These are phyloP conservation scores for Botrytis medusae DNA, from an alignment of 2,329 filamentous ascomycete species.

Conservation along the genomic window DNA sequence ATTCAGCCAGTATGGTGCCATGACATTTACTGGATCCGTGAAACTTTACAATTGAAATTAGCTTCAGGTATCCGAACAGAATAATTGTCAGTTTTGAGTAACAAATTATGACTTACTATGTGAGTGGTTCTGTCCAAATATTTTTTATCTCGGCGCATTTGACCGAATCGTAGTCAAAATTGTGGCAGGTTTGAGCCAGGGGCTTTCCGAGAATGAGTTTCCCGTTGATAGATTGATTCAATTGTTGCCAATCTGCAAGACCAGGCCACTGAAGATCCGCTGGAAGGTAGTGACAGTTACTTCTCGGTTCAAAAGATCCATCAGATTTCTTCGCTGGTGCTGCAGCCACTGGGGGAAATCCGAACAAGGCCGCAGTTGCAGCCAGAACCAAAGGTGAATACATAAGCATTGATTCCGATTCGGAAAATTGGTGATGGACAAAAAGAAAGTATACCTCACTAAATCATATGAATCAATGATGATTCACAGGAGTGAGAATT, in stretches of 20 bases:
- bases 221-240: background rate
- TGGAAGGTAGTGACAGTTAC: background rate
- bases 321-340: background rate
- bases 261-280: background rate
- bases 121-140: background rate
- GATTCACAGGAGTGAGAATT: background rate
- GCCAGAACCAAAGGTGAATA: background rate
- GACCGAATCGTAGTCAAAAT: background rate
- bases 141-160: background rate
- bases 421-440: background rate
- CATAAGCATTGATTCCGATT: background rate
- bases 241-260: background rate
- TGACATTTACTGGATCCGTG: background rate
- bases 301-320: background rate
- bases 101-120: background rate
- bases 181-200: background rate
- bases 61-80: background rate
- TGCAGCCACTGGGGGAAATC: background rate
- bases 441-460: no score
- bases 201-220: background rate
- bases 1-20: background rate
- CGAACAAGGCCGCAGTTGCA: background rate
- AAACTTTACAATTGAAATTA: background rate
- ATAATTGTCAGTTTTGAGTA: background rate
- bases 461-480: background rate